Conservation (phyloP, 768 basidiomycete species). For the Lentinula detonsa region DNA sequence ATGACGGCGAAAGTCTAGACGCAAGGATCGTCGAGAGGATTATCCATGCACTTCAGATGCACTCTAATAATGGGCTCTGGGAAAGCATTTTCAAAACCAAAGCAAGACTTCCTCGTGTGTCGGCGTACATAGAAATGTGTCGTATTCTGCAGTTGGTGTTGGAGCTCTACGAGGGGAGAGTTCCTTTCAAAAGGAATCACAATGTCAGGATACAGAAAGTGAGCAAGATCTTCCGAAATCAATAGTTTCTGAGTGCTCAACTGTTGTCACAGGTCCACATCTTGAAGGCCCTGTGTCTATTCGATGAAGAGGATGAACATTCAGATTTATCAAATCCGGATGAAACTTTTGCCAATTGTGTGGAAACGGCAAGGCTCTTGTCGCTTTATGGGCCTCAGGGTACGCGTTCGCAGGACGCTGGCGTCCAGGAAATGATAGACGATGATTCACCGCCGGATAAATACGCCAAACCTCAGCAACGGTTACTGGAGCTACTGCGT, state of each 20-base stretch:
- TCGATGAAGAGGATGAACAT: slow-evolving; percentile 28
- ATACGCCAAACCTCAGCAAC: slow-evolving; percentile 40
- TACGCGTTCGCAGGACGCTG: slow-evolving; percentile 37
- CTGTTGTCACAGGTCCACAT: slow-evolving; percentile 43
- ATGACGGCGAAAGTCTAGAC: slow-evolving; percentile 31
- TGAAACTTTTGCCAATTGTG: slow-evolving; percentile 27
- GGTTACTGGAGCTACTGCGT: slow-evolving; percentile 41
- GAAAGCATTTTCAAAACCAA: slow-evolving; percentile 38
- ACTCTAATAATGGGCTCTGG: slow-evolving; percentile 29
- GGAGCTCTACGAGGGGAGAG: slow-evolving; percentile 36
- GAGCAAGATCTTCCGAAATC: slow-evolving; percentile 10
- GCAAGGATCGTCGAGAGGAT: slow-evolving; percentile 37
- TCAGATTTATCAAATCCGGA: slow-evolving; percentile 13
- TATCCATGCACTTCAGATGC: slow-evolving; percentile 34
- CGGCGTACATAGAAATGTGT: slow-evolving; percentile 43
- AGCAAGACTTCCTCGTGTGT: slow-evolving; percentile 30
- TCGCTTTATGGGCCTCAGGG: slow-evolving; percentile 54
- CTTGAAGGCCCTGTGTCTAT: slow-evolving; percentile 41
- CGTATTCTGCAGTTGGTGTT: slow-evolving; percentile 44
- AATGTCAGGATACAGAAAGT: slow-evolving; percentile 41
- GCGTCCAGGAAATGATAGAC: slow-evolving; percentile 44
- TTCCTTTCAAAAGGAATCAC: slow-evolving; percentile 29
- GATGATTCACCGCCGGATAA: slow-evolving; percentile 35
- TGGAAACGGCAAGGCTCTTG: slow-evolving; percentile 45
- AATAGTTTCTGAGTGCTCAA: neutral